A percentile compares a stretch with the other conserved stretches of the same genome.
phyloP scores from a whole-genome alignment of 2,329 filamentous ascomycete species.

The Penicillium janthinellum region DNA sequence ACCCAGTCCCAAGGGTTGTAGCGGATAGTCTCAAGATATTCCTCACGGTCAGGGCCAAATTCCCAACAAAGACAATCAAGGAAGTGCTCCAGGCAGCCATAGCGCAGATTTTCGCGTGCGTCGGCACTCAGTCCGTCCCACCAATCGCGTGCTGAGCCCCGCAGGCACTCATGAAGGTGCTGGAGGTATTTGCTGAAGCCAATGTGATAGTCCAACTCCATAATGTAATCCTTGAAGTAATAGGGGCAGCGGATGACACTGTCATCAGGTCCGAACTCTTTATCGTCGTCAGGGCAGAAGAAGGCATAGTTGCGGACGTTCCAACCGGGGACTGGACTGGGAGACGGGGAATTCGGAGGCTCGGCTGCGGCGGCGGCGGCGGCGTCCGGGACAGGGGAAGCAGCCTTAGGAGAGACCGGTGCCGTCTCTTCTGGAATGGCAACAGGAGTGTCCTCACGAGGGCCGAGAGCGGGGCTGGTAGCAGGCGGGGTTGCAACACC shows the following conservation, averaged over 20 bases:
- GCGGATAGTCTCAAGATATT: background rate
- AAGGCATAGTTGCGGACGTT: background rate
- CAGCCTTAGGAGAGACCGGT: background rate
- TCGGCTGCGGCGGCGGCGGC: too few relatives aligned
- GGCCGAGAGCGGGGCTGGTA: background rate
- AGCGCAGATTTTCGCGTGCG: background rate
- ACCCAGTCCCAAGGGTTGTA: background rate
- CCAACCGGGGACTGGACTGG: background rate
- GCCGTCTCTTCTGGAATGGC: background rate
- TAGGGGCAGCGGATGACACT: background rate
- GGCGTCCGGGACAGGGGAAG: background rate
- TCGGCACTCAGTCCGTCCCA: background rate
- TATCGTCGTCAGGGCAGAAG: background rate
- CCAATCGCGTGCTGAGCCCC: background rate
- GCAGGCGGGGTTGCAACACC: background rate
- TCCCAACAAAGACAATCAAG: background rate
- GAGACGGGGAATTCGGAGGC: background rate
- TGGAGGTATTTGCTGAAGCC: background rate
- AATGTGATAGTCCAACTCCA: background rate
- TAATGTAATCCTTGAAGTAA: background rate
- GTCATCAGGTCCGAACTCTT: background rate
- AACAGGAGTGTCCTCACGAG: background rate
- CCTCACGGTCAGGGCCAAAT: background rate
- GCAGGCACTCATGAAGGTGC: slow-evolving; percentile 1
- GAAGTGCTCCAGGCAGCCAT: background rate